phyloP scores from a whole-genome alignment of 1,284 basidiomycete species.

The Leccinum laetum region DNA sequence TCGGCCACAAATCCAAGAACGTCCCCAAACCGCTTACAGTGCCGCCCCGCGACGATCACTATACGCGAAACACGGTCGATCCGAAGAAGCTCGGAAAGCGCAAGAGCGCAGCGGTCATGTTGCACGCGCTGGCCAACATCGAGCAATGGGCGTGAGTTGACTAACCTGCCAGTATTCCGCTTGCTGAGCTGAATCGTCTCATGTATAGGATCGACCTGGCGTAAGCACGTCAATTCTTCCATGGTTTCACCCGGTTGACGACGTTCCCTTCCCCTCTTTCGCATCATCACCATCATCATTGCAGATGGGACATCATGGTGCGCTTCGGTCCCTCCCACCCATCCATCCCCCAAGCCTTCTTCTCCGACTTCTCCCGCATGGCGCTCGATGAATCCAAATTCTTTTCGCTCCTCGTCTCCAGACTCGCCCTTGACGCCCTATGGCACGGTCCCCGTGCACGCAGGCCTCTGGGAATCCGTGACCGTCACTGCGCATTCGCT shows the following conservation, averaged over 20 bases:
- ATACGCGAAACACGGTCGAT: constrained; percentile 1
- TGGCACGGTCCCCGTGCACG: not conserved
- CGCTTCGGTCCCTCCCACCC: not conserved
- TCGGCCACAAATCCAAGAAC: constrained; percentile 1
- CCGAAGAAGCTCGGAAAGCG: not conserved
- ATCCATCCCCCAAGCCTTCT: not conserved
- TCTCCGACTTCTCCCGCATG: not conserved
- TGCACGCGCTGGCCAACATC: no score
- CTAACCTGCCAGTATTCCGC: no score
- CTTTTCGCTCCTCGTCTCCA: not conserved
- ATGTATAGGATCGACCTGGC: not conserved
- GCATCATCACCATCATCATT: not conserved
- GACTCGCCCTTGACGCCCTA: not conserved
- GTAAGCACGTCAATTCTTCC: not conserved
- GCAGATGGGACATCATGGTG: constrained; percentile 2
- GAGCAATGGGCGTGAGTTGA: no score
- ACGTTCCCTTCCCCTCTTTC: not conserved
- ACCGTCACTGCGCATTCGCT: not conserved
- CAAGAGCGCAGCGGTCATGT: no score
- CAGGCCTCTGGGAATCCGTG: not conserved
- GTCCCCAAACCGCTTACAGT: not conserved
- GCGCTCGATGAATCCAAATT: not conserved
- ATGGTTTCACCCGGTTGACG: not conserved
- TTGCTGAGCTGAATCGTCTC: not conserved
- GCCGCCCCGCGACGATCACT: not conserved